A percentile compares a stretch with the other conserved stretches of the same genome.
Conservation (phyloP, 768 basidiomycete genomes). For the Chalciporus piperatus region DNA sequence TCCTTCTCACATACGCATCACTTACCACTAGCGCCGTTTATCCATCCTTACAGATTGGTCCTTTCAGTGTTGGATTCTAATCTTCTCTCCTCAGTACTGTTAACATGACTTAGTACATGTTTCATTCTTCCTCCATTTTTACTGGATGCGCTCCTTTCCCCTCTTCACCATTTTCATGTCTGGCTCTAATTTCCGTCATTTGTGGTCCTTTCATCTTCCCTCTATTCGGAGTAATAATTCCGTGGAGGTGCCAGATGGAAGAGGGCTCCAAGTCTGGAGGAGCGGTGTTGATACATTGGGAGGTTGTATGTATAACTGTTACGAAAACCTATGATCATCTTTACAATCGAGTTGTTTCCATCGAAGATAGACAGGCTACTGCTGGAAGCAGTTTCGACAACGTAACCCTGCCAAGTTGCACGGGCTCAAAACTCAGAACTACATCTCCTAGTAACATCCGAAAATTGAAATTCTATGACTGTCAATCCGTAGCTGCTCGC, state of each 20-base stretch:
- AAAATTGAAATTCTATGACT: too few species aligned
- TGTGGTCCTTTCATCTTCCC: slow-evolving; percentile 71
- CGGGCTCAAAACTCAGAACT: too few species aligned
- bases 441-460: too few species aligned
- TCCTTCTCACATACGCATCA: slow-evolving; percentile 25
- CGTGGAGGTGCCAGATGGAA: slow-evolving; percentile 59
- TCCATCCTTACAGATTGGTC: slow-evolving; percentile 28
- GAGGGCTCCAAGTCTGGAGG: slow-evolving; percentile 56
- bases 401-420: too few species aligned
- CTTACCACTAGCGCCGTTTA: slow-evolving; percentile 33
- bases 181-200: slow-evolving; percentile 32
- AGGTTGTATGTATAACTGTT: slow-evolving; percentile 1
- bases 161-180: slow-evolving; percentile 22
- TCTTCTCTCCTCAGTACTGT: slow-evolving; percentile 20
- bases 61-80: slow-evolving; percentile 22
- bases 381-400: too few species aligned
- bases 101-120: slow-evolving; percentile 23
- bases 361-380: too few species aligned
- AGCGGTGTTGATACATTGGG: background rate
- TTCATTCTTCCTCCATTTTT: slow-evolving; percentile 21
- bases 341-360: background rate
- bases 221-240: slow-evolving; percentile 37
- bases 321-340: background rate
- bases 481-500: too few species aligned
- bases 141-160: slow-evolving; percentile 18